Evolutionary conservation across 1,284 basidiomycete genomes (phyloP).

Genomic region (Melampsora larici-populina): DNA sequence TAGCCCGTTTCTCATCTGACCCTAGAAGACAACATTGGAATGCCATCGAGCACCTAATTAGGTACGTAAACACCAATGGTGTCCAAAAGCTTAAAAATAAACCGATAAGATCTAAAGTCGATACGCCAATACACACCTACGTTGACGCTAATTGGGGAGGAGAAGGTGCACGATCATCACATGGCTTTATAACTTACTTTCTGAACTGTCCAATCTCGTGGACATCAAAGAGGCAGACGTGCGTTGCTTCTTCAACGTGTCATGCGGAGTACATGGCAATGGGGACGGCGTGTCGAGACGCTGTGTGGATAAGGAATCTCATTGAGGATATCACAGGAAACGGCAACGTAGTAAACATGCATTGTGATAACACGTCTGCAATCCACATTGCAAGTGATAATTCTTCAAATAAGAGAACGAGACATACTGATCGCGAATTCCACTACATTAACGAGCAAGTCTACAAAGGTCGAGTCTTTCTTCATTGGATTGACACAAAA

Average conservation of each 20-base stretch:
- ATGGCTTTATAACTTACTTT: no score
- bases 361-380: conserved; percentile 4
- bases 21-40: not conserved
- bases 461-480: no score
- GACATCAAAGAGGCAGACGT: not conserved
- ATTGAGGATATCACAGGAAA: not conserved
- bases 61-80: not conserved
- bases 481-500: not conserved
- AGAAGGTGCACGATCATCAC: not conserved
- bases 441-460: no score
- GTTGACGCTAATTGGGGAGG: conserved; percentile 7
- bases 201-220: conserved; percentile 5
- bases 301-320: conserved; percentile 3
- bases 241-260: not conserved
- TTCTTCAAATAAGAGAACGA: no score
- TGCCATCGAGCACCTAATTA: not conserved
- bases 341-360: not conserved
- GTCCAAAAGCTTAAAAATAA: not conserved
- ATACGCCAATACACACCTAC: not conserved
- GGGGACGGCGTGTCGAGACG: not conserved
- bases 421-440: no score
- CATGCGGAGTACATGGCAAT: conserved; percentile 20
- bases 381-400: not conserved
- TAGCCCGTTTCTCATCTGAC: not conserved
- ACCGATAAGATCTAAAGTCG: not conserved